A percentile compares a stretch with the other conserved stretches of the same genome.
phyloP scores from a whole-genome alignment of 352 stramenopile genomes.

The Globisporangium okanoganense region DNA sequence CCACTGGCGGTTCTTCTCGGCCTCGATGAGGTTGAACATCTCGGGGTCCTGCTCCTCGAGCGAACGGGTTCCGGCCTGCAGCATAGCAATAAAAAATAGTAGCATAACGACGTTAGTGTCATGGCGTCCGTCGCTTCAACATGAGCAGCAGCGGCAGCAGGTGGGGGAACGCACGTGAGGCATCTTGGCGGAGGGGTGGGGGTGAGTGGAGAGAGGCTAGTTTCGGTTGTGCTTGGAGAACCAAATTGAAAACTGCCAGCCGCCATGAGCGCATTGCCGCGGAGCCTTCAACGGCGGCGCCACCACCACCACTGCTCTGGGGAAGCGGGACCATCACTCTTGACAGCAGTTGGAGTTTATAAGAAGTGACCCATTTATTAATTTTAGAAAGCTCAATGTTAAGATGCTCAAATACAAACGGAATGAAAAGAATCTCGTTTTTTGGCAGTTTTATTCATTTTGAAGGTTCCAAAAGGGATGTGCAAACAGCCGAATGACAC shows the following conservation, averaged over 20 bases:
- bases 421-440: too few relatives aligned
- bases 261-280: not conserved
- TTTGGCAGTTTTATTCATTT: not conserved
- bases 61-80: conserved; percentile 60
- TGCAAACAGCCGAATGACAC: not conserved
- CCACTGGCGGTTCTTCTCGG: conserved; percentile 98
- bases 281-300: conserved; percentile 2
- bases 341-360: not conserved
- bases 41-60: conserved; percentile 95
- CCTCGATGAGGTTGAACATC: conserved; percentile 98
- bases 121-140: not conserved
- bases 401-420: not conserved
- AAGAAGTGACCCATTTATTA: not conserved
- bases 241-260: conserved; percentile 20
- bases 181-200: conserved; percentile 26
- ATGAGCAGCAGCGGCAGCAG: conserved; percentile 1
- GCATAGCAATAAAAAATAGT: not conserved
- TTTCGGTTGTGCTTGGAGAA: conserved; percentile 11
- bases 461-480: not conserved
- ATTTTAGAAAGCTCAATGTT: not conserved
- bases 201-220: not conserved
- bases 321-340: conserved; percentile 11
- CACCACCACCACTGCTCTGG: conserved; percentile 12
- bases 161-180: conserved; percentile 38
- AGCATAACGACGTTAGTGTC: not conserved